phyloP scores from a whole-genome alignment of 306 rosid species.

The Albizia julibrissin region DNA sequence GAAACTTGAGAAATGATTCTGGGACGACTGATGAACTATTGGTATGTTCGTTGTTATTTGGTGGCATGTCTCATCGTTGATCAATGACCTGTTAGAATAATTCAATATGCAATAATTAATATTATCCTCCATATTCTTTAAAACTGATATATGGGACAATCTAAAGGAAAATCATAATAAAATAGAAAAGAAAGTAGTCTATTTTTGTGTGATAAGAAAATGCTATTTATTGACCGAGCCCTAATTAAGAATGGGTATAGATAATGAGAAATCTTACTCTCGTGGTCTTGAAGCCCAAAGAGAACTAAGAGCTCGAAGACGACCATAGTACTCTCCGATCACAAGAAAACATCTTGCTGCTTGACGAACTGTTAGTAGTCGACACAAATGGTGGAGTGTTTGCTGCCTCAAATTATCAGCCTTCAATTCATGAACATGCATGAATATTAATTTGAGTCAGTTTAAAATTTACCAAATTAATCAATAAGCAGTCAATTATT shows the following conservation, averaged over 20 bases:
- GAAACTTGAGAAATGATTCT: slow-evolving; percentile 64
- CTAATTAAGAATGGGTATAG: background rate
- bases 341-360: slow-evolving; percentile 76
- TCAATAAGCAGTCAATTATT: background rate
- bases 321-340: slow-evolving; percentile 75
- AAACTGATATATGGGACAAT: background rate
- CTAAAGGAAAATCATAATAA: background rate
- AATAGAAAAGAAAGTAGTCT: background rate
- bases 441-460: background rate
- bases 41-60: slow-evolving; percentile 82
- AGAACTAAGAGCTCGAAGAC: slow-evolving; percentile 88
- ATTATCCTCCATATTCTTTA: background rate
- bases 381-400: slow-evolving; percentile 79
- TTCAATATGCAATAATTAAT: background rate
- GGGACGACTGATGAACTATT: slow-evolving; percentile 72
- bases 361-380: slow-evolving; percentile 76
- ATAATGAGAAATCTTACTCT: slow-evolving; percentile 50
- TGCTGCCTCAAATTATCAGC: slow-evolving; percentile 93
- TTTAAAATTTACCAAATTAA: background rate
- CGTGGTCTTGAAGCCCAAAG: slow-evolving; percentile 87
- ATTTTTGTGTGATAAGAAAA: background rate
- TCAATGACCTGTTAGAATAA: slow-evolving; percentile 51
- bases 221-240: background rate
- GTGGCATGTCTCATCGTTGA: slow-evolving; percentile 80
- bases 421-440: slow-evolving; percentile 42